Evolutionary conservation across 2,329 filamentous ascomycete genomes (phyloP).

Genomic region (Alternaria brassicicola): DNA sequence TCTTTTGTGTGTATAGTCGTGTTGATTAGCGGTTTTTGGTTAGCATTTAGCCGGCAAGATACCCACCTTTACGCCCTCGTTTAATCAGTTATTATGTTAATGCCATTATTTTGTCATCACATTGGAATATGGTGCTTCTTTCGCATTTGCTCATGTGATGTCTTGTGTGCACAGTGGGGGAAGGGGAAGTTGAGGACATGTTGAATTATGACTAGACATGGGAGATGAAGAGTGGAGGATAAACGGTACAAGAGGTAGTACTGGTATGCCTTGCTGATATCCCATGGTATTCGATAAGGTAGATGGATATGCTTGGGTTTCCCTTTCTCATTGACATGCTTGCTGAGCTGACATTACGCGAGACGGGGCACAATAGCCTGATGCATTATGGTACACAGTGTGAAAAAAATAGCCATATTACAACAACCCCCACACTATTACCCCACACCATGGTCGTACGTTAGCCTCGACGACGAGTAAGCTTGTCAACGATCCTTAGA

Average conservation of each 20-base stretch:
- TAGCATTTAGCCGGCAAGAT: slow-evolving; percentile 21
- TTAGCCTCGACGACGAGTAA: background rate
- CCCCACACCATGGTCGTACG: background rate
- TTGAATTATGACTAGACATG: no score
- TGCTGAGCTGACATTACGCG: background rate
- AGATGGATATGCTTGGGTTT: no score
- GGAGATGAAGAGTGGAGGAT: no score
- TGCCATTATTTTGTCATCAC: background rate
- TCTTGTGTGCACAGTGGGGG: background rate
- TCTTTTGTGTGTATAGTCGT: slow-evolving; percentile 13
- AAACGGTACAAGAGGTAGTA: no score
- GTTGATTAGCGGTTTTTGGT: slow-evolving; percentile 15
- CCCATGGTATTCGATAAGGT: no score
- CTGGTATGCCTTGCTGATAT: no score
- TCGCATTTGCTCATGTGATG: background rate
- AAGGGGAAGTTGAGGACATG: no score
- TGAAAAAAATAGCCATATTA: background rate
- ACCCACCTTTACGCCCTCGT: slow-evolving; percentile 16
- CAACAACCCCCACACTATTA: background rate
- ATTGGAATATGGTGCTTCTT: background rate
- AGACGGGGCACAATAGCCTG: background rate
- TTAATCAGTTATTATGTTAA: background rate
- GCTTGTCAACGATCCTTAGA: background rate
- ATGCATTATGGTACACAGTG: background rate
- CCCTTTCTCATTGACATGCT: background rate